Conservation (phyloP, 1,139 yeast genomes). For the Geotrichum klebahnii region DNA sequence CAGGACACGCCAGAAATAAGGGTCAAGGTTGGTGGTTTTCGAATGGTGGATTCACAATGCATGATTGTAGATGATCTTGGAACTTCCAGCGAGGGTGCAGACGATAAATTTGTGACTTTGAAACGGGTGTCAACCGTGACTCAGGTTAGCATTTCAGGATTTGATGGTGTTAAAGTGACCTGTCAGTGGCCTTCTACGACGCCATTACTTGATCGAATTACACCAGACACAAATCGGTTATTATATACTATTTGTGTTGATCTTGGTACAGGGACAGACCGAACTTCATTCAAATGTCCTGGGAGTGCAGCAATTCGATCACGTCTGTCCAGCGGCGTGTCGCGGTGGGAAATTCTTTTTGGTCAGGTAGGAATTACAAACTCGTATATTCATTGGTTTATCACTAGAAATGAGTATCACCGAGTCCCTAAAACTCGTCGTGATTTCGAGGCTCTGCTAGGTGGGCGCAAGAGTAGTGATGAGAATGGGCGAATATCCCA, state of each 20-base stretch:
- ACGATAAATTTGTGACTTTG: conserved; percentile 8
- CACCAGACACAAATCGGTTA: conserved; percentile 20
- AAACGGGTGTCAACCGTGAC: not conserved
- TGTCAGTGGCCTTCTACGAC: conserved; percentile 23
- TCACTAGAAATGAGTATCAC: conserved; percentile 13
- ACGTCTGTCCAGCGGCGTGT: conserved; percentile 16
- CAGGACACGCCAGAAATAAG: conserved; percentile 22
- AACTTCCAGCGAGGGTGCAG: conserved; percentile 14
- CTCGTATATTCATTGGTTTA: conserved; percentile 16
- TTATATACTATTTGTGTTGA: conserved; percentile 1
- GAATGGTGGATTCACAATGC: conserved; percentile 29
- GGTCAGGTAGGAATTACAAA: conserved; percentile 17
- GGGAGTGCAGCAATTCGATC: not conserved
- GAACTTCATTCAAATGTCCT: not conserved
- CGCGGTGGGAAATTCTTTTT: conserved; percentile 23
- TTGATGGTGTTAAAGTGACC: conserved; percentile 31
- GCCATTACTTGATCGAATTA: conserved; percentile 25
- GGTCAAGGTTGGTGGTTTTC: conserved; percentile 23
- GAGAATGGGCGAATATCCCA: conserved; percentile 15
- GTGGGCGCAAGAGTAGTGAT: conserved; percentile 9
- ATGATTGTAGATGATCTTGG: conserved; percentile 19
- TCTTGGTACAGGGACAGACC: conserved; percentile 1
- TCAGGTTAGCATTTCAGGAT: conserved; percentile 18
- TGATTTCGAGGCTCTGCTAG: conserved; percentile 24
- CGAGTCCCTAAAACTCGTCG: conserved; percentile 20